Conservation (phyloP, 2,329 filamentous ascomycete species). For the Penicillium sp. region DNA sequence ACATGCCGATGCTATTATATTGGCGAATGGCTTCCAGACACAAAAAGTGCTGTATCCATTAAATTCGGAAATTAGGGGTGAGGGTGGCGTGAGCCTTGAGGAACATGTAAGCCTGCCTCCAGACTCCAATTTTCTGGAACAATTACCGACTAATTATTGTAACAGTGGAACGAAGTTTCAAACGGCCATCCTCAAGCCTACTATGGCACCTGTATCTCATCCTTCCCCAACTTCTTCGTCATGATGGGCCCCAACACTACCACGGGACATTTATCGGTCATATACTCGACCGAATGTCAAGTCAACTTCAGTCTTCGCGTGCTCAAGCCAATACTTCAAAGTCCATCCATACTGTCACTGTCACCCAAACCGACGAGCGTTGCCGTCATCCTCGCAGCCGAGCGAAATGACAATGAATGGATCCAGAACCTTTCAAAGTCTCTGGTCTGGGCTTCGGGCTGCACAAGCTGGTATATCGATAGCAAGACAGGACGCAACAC, state of each 20-base stretch:
- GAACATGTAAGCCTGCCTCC: slow-evolving; percentile 24
- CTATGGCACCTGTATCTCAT: slow-evolving; percentile 47
- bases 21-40: slow-evolving; percentile 50
- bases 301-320: slow-evolving; percentile 47
- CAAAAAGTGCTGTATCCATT: slow-evolving; percentile 46
- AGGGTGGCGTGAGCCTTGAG: slow-evolving; percentile 30
- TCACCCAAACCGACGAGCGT: slow-evolving; percentile 23
- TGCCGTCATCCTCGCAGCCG: slow-evolving; percentile 35
- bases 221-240: slow-evolving; percentile 48
- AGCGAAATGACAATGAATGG: slow-evolving; percentile 31
- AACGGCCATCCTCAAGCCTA: slow-evolving; percentile 43
- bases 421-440: slow-evolving; percentile 41
- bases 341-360: slow-evolving; percentile 19
- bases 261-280: slow-evolving; percentile 49
- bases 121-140: neutral
- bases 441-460: slow-evolving; percentile 50
- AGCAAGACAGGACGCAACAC: slow-evolving; percentile 46
- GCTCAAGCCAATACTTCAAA: slow-evolving; percentile 39
- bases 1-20: slow-evolving; percentile 45
- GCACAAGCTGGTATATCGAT: slow-evolving; percentile 52
- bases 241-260: slow-evolving; percentile 45
- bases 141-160: neutral
- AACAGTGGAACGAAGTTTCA: slow-evolving; percentile 36
- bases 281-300: slow-evolving; percentile 51
- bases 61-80: slow-evolving; percentile 38